A percentile compares a stretch with the other conserved stretches of the same genome.
phyloP scores from a whole-genome alignment of 352 stramenopile species.

The Bremia lactucae region DNA sequence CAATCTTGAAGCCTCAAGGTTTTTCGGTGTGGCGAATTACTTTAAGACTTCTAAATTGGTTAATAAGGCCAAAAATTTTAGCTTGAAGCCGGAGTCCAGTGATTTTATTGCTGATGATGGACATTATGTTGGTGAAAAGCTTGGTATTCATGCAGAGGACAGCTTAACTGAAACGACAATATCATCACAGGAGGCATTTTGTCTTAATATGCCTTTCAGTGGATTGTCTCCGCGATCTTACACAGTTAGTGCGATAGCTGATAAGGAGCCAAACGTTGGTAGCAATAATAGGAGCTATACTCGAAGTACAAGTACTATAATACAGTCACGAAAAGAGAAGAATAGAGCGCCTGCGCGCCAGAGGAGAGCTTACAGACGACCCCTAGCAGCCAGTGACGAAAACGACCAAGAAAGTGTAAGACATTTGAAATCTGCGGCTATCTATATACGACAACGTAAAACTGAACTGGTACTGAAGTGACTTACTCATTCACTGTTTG shows the following conservation, averaged over 20 bases:
- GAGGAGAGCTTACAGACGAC: constrained; percentile 38
- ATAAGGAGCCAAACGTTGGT: constrained; percentile 27
- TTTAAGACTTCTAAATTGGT: constrained; percentile 19
- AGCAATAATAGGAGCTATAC: constrained; percentile 8
- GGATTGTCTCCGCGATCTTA: background rate
- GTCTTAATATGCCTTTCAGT: constrained; percentile 17
- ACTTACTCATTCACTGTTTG: too few relatives aligned
- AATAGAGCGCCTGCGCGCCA: constrained; percentile 29
- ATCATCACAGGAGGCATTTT: constrained; percentile 24
- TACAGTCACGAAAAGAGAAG: constrained; percentile 40
- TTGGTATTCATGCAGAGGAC: constrained; percentile 21
- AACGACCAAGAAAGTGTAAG: constrained; percentile 36
- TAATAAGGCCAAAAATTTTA: constrained; percentile 2
- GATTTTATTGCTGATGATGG: background rate
- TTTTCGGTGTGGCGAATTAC: constrained; percentile 49
- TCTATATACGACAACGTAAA: too few relatives aligned
- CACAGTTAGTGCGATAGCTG: constrained; percentile 12
- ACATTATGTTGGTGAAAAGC: constrained; percentile 4
- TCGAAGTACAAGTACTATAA: constrained; percentile 28
- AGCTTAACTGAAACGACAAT: constrained; percentile 13
- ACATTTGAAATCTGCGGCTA: constrained; percentile 51
- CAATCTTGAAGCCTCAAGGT: constrained; percentile 44
- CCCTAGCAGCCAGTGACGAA: constrained; percentile 47
- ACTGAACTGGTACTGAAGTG: constrained; percentile 33
- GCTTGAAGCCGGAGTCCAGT: constrained; percentile 4